These are phyloP conservation scores for Yamadazyma laniorum DNA, from an alignment of 805 yeast species.

Conservation along the genomic window DNA sequence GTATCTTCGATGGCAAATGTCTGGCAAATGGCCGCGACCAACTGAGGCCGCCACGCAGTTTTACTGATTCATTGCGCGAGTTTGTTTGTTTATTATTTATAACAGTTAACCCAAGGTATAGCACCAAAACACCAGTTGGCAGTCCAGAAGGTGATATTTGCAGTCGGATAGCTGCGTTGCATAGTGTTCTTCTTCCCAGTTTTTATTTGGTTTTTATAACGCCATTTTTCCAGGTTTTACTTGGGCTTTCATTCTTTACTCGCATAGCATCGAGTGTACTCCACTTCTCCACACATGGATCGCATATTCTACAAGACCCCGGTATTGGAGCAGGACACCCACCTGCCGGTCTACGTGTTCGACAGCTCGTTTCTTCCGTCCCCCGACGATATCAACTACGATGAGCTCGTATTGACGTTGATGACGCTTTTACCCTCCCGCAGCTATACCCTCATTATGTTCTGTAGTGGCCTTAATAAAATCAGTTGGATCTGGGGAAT, in stretches of 20 bases:
- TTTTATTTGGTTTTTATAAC: too few relatives aligned
- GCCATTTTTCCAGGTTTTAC: too few relatives aligned
- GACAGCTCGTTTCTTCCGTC: constrained; percentile 81
- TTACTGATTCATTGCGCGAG: background rate
- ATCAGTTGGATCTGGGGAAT: constrained; percentile 71
- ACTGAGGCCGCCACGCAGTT: too few relatives aligned
- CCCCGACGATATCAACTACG: constrained; percentile 41
- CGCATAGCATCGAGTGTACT: too few relatives aligned
- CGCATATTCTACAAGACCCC: constrained; percentile 14
- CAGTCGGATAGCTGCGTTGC: too few relatives aligned
- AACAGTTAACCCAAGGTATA: too few relatives aligned
- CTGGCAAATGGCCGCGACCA: background rate
- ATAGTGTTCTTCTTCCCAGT: too few relatives aligned
- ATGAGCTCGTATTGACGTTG: constrained; percentile 56
- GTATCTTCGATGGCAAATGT: constrained; percentile 14
- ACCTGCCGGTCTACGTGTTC: constrained; percentile 72
- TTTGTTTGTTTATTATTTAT: constrained; percentile 4
- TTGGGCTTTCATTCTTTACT: too few relatives aligned
- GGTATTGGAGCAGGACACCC: constrained; percentile 27
- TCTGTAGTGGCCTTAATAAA: constrained; percentile 76
- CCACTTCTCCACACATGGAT: constrained; percentile 14
- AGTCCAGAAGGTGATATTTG: too few relatives aligned
- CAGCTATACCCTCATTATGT: constrained; percentile 67
- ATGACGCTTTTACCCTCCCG: constrained; percentile 56
- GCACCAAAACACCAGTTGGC: too few relatives aligned